Evolutionary conservation across 2,329 filamentous ascomycete species (phyloP).

Genomic region (Ophiostoma himal-ulmi): DNA sequence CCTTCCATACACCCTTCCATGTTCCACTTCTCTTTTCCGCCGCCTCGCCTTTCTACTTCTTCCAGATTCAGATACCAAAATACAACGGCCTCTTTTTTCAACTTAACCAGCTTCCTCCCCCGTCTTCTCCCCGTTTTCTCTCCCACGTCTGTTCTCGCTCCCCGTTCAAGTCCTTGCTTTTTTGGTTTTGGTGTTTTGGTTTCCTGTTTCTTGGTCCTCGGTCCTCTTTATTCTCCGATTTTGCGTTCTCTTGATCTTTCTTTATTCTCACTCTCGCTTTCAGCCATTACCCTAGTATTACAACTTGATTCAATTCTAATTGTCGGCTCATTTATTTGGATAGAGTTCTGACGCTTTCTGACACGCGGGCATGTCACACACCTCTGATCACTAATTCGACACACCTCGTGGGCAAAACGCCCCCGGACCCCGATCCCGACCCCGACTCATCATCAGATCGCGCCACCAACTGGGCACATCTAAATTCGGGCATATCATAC

Average conservation of each 20-base stretch:
- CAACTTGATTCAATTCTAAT: not conserved
- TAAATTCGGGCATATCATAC: not conserved
- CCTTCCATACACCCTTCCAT: not conserved
- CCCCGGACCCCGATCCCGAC: not conserved
- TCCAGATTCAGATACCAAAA: not conserved
- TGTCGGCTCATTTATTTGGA: not conserved
- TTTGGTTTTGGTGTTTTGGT: not conserved
- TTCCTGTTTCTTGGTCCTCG: not conserved
- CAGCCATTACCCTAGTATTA: not conserved
- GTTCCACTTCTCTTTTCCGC: not conserved
- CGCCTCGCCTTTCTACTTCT: not conserved
- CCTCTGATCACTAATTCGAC: not conserved
- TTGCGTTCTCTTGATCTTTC: not conserved
- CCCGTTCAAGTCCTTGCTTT: not conserved
- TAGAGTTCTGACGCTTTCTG: not conserved
- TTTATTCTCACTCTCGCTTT: not conserved
- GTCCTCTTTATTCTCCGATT: not conserved
- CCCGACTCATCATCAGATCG: not conserved
- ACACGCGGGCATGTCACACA: conserved; percentile 8
- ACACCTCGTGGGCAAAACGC: not conserved
- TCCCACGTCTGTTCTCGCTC: not conserved
- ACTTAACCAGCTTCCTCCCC: not conserved
- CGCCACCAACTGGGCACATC: not conserved
- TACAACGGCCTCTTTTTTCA: not conserved
- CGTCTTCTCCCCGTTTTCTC: conserved; percentile 3